phyloP scores from a whole-genome alignment of 129 eudicot genomes.

The Lonicera japonica region DNA sequence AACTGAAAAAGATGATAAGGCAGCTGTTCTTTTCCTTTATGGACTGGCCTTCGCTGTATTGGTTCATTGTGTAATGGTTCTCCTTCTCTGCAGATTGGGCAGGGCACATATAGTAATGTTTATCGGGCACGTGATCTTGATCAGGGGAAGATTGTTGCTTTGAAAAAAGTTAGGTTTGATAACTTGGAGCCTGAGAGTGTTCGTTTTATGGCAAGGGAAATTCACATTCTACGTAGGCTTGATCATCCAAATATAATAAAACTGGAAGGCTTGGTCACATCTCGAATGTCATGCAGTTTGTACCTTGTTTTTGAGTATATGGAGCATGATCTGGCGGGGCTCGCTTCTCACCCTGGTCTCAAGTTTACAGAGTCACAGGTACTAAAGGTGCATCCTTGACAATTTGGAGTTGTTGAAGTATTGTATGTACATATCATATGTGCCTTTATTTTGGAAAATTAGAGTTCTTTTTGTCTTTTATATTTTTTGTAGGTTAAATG shows the following conservation, averaged over 20 bases:
- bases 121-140: constrained; percentile 87
- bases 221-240: constrained; percentile 67
- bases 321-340: constrained; percentile 93
- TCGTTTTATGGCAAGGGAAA: constrained; percentile 90
- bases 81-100: constrained; percentile 64
- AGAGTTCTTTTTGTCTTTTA: constrained; percentile 1
- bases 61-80: constrained; percentile 7
- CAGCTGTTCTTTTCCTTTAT: neutral
- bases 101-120: constrained; percentile 89
- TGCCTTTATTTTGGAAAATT: neutral
- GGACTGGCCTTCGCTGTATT: neutral
- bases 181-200: constrained; percentile 84
- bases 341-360: constrained; percentile 63
- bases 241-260: constrained; percentile 86
- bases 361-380: constrained; percentile 95
- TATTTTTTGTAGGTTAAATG: constrained; percentile 61
- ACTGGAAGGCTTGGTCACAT: constrained; percentile 82
- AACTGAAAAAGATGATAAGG: too few relatives aligned
- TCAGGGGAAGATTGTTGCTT: constrained; percentile 78
- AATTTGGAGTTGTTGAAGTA: neutral
- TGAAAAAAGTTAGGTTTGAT: constrained; percentile 80
- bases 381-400: neutral
- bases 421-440: neutral
- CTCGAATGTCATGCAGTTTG: constrained; percentile 81
- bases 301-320: constrained; percentile 89